Evolutionary conservation across 306 rosid genomes (phyloP).

Genomic region (Sesbania bispinosa): DNA sequence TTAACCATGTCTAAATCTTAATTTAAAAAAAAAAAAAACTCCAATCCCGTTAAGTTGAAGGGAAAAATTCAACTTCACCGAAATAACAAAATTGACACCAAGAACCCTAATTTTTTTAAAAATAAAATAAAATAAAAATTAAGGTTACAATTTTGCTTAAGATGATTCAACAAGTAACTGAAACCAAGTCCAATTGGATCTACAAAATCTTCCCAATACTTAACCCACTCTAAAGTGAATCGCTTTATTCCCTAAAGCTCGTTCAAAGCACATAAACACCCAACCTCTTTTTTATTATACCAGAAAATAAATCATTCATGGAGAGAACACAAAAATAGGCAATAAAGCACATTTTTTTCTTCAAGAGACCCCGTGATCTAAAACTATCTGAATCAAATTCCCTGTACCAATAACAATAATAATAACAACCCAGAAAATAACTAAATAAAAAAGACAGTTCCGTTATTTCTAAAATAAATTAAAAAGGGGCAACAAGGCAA

Average conservation of each 20-base stretch:
- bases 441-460: background rate
- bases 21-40: too few species aligned
- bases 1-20: background rate
- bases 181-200: conserved; percentile 28
- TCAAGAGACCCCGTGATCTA: conserved; percentile 19
- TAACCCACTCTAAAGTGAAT: background rate
- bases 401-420: background rate
- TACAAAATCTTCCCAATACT: conserved; percentile 1
- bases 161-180: too few species aligned
- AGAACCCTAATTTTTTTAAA: too few species aligned
- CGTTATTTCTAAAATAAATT: background rate
- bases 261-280: background rate
- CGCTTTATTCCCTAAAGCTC: background rate
- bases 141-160: too few species aligned
- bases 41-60: too few species aligned
- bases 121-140: background rate
- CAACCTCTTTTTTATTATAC: background rate
- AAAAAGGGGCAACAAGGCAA: background rate
- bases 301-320: background rate
- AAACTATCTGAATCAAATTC: background rate
- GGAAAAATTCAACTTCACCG: background rate
- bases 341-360: background rate
- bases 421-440: background rate
- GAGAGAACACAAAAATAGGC: background rate
- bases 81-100: background rate